Base-by-base conservation (phyloP, 441 rosid species). In the Erodium moschatum region DNA sequence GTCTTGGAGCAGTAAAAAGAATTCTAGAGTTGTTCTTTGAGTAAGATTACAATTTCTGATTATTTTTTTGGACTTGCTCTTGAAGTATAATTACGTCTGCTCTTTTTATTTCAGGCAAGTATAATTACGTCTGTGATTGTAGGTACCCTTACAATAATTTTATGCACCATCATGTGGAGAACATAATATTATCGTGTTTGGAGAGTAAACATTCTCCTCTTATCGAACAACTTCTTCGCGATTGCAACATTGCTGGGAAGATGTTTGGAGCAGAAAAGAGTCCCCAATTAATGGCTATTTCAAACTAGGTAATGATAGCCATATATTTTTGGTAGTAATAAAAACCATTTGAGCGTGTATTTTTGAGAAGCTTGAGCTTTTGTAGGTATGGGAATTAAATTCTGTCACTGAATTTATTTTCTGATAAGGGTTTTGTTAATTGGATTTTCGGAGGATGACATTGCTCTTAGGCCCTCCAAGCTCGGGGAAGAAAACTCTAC, bases 101-200 rank as follows among this genome's bases (percentile, higher is more conserved):
- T 68, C 15, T 52, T 11, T 20, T 70, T 13, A 60, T 31, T 52
- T 52, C 60, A 15, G n/a, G 10, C 52, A 87, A 85, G 98, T 91
- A 82, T 76, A 97, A 84, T 73, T 56, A 68, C 50, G 58, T 60
- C 62, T 78, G 33, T 77, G 61, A 12, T 13, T 76, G 68, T 42
- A 76, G 98, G 89, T 94, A 91, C 70, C 96, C 97, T 0, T 94
- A 78, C 91, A 94, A 94, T 80, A 94, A 89, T 66, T 89, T 87
- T 79, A 81, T 94, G 88, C 99, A 91, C 78, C 97, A 91, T 79
- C 96, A 89, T 64, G 91, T 88, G 64, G 97, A 91, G 79, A 90
- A 71, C 78, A 86, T 91, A 67, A 79, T 94, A 65, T 74, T 85
- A 48, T 88, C 96, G 24, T 94, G 99, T 74, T 77, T 91, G 77